These are phyloP conservation scores for Cryptococcus deneoformans DNA, from an alignment of 1,284 basidiomycete genomes.

Conservation along the genomic window DNA sequence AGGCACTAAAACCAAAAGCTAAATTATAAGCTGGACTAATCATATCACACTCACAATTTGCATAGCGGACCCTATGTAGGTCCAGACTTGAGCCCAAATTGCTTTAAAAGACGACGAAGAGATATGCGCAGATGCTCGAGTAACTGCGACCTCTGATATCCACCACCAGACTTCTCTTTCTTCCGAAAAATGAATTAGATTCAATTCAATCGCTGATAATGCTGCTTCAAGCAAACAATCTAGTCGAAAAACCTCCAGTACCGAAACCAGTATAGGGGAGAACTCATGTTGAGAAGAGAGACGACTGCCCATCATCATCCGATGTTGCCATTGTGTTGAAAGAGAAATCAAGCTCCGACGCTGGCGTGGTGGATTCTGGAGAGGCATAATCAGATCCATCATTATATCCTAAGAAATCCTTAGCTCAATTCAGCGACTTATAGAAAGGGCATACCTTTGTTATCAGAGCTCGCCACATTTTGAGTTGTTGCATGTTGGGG, in stretches of 20 bases:
- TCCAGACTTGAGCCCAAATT: constrained; percentile 26
- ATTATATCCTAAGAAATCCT: constrained; percentile 7
- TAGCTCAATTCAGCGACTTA: neutral
- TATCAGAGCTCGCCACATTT: constrained; percentile 19
- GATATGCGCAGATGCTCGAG: constrained; percentile 1
- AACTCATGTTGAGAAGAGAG: neutral
- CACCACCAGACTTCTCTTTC: constrained; percentile 38
- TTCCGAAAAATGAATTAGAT: constrained; percentile 9
- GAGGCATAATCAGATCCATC: neutral
- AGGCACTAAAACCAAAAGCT: constrained; percentile 19
- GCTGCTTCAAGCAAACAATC: constrained; percentile 34
- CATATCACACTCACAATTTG: constrained; percentile 24
- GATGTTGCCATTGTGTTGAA: constrained; percentile 29
- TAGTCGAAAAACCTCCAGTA: constrained; percentile 14
- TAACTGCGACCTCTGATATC: constrained; percentile 16
- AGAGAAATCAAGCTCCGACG: constrained; percentile 23
- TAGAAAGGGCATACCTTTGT: constrained; percentile 22
- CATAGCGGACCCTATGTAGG: constrained; percentile 21
- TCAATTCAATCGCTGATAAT: constrained; percentile 17
- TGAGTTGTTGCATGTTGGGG: neutral
- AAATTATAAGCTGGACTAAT: neutral
- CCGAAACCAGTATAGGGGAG: too few species aligned
- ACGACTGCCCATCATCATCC: constrained; percentile 16
- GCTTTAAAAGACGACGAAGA: constrained; percentile 15
- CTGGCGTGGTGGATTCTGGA: constrained; percentile 30